Percentiles rank a stretch among this genome's conserved stretches.
Conservation (phyloP, 2,329 filamentous ascomycete species). For the Claviceps arundinis region DNA sequence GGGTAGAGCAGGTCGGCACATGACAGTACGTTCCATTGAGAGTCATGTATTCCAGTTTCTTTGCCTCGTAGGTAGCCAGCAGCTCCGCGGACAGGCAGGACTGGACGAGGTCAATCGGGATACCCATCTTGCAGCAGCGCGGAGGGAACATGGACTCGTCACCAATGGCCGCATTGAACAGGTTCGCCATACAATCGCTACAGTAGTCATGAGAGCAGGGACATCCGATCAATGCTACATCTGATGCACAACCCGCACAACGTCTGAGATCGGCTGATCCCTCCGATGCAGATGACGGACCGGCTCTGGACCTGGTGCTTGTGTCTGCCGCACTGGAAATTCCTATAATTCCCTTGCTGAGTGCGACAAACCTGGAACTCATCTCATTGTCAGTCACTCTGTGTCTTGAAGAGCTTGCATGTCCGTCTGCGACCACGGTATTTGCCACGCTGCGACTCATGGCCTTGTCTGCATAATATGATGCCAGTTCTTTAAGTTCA, state of each 20-base stretch:
- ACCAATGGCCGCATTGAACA: slow-evolving; percentile 29
- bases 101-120: slow-evolving; percentile 22
- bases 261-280: neutral
- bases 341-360: neutral
- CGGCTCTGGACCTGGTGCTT: too few species aligned
- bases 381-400: too few species aligned
- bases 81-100: slow-evolving; percentile 24
- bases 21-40: slow-evolving; percentile 39
- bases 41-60: slow-evolving; percentile 34
- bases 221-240: neutral
- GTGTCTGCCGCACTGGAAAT: too few species aligned
- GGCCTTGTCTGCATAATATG: slow-evolving; percentile 4
- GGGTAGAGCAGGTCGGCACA: slow-evolving; percentile 26
- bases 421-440: slow-evolving; percentile 6
- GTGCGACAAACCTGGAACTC: too few species aligned
- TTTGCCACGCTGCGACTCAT: slow-evolving; percentile 10
- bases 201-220: slow-evolving; percentile 35
- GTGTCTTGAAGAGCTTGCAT: too few species aligned
- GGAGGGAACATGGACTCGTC: slow-evolving; percentile 44
- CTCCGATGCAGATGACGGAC: too few species aligned
- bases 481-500: slow-evolving; percentile 6
- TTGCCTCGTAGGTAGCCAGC: slow-evolving; percentile 24
- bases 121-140: slow-evolving; percentile 32
- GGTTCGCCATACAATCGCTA: slow-evolving; percentile 26
- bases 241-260: slow-evolving; percentile 1